Percentiles rank a stretch among this genome's conserved stretches.
These are phyloP conservation scores for Hemileccinum impolitum DNA, from an alignment of 768 basidiomycete genomes.

Conservation along the genomic window DNA sequence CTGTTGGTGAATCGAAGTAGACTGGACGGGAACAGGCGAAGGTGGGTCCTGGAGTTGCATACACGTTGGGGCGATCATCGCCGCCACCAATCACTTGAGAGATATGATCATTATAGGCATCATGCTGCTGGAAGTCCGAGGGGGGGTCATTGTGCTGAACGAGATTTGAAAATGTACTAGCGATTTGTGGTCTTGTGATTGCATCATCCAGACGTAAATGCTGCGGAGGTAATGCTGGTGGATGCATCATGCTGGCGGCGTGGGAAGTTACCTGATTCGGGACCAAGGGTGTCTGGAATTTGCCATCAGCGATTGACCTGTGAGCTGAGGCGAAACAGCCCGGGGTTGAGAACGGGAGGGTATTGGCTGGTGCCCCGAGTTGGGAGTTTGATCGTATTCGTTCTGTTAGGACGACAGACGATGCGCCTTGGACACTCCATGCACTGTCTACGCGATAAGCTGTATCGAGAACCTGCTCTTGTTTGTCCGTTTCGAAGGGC, in stretches of 20 bases:
- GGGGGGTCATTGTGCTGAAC: constrained; percentile 4
- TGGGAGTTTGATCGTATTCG: not conserved
- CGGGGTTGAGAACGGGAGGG: constrained; percentile 25
- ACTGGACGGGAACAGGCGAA: constrained; percentile 31
- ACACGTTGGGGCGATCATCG: constrained; percentile 23
- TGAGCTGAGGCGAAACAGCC: constrained; percentile 16
- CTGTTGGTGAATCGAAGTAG: constrained; percentile 52
- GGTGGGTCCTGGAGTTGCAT: constrained; percentile 50
- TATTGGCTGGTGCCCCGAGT: not conserved
- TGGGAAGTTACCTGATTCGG: constrained; percentile 9
- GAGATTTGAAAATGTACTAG: constrained; percentile 4
- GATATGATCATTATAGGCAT: not conserved
- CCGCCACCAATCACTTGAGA: constrained; percentile 1
- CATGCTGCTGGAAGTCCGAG: constrained; percentile 14
- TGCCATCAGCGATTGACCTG: not conserved
- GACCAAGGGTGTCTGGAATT: constrained; percentile 2
- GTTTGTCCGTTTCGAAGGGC: constrained; percentile 20
- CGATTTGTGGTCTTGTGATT: constrained; percentile 3
- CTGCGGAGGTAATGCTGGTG: constrained; percentile 4
- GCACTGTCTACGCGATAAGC: constrained; percentile 1
- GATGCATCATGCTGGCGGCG: constrained; percentile 10
- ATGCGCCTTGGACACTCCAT: not conserved
- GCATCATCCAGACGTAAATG: constrained; percentile 19
- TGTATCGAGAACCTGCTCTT: not conserved
- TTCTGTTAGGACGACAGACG: not conserved